phyloP scores from a whole-genome alignment of 1,139 yeast species.

The Yamadazyma triangularis region DNA sequence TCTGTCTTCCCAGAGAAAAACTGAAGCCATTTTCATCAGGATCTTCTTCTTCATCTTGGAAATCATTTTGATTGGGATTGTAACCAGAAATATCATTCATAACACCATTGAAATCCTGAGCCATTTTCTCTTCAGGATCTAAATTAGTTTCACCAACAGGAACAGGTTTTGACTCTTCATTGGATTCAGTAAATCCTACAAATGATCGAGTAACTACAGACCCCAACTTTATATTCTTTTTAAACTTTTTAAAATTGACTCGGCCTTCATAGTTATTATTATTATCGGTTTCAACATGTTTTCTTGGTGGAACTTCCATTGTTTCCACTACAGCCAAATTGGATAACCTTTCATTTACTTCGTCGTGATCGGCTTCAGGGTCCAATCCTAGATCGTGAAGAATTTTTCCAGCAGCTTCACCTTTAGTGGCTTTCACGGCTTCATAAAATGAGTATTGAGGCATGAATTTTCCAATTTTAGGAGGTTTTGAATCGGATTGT shows the following conservation, averaged over 20 bases:
- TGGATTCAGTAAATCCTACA: not conserved
- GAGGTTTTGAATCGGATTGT: too few species aligned
- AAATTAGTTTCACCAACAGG: too few species aligned
- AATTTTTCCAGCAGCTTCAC: slow-evolving; percentile 19
- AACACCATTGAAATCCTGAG: slow-evolving; percentile 1
- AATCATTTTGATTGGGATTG: not conserved
- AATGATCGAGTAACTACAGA: slow-evolving; percentile 19
- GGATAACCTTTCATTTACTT: slow-evolving; percentile 10
- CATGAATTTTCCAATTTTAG: not conserved
- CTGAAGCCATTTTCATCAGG: not conserved
- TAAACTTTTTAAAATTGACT: slow-evolving; percentile 36
- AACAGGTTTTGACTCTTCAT: not conserved
- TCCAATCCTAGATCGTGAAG: slow-evolving; percentile 24
- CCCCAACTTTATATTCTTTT: slow-evolving; percentile 20
- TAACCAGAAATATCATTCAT: slow-evolving; percentile 1
- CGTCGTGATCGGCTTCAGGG: slow-evolving; percentile 2
- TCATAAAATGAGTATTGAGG: slow-evolving; percentile 17
- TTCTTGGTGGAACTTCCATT: slow-evolving; percentile 19
- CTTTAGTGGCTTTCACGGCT: slow-evolving; percentile 31
- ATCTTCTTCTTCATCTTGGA: too few species aligned
- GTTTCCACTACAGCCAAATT: slow-evolving; percentile 35
- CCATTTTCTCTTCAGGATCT: not conserved
- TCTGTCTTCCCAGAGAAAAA: too few species aligned
- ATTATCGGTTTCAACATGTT: slow-evolving; percentile 1
- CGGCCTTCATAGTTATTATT: slow-evolving; percentile 16